These are phyloP conservation scores for Aspergillus sp. DNA, from an alignment of 2,329 filamentous ascomycete species.

Conservation along the genomic window DNA sequence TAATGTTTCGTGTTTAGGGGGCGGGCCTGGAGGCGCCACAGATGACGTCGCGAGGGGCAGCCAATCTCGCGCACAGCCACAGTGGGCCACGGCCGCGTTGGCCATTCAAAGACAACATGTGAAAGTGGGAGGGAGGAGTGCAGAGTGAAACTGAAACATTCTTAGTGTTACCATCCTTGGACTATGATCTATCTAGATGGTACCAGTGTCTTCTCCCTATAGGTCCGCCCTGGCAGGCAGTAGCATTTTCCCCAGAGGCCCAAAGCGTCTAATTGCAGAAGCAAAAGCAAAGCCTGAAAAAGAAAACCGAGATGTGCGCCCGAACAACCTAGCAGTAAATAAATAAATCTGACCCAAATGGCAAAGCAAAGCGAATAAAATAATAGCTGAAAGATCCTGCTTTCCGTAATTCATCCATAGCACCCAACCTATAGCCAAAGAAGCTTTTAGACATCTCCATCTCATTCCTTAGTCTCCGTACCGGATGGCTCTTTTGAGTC, in stretches of 20 bases:
- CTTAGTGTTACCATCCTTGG: background rate
- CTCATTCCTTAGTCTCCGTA: background rate
- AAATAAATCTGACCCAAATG: background rate
- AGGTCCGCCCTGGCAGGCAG: constrained; percentile 10
- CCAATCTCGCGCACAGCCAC: constrained; percentile 2
- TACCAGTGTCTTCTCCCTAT: background rate
- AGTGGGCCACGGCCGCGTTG: background rate
- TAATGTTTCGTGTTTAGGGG: constrained; percentile 1
- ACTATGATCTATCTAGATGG: background rate
- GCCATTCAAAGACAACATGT: background rate
- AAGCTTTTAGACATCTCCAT: background rate
- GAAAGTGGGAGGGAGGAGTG: background rate
- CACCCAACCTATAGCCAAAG: background rate
- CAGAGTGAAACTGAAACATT: background rate
- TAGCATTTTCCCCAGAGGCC: constrained; percentile 10
- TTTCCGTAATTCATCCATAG: constrained; percentile 2
- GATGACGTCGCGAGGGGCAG: constrained; percentile 16
- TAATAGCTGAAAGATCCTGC: constrained; percentile 1
- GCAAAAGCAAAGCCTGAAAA: background rate
- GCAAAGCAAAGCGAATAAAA: background rate
- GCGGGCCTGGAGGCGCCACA: constrained; percentile 10
- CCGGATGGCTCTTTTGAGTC: background rate
- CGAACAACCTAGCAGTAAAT: background rate
- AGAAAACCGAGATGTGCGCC: background rate
- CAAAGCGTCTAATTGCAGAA: background rate